Evolutionary conservation across 2,329 filamentous ascomycete genomes (phyloP).

Genomic region (Macrophomina pseudophaseolina): DNA sequence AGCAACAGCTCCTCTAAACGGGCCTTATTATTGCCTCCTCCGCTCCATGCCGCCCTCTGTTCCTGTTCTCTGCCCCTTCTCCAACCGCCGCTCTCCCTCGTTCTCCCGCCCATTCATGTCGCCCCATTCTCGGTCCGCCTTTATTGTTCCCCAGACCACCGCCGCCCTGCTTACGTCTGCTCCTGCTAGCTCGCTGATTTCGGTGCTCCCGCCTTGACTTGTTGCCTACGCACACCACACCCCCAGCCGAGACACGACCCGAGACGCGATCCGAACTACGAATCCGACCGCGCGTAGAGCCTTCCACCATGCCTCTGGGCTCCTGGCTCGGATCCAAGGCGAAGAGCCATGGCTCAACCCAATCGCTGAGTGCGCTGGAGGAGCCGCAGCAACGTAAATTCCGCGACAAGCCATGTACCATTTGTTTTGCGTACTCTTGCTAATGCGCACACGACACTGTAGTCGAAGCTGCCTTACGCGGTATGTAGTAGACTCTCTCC

Average conservation of each 20-base stretch:
- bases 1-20: not conserved
- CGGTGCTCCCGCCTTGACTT: conserved; percentile 1
- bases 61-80: not conserved
- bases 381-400: conserved; percentile 62
- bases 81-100: not conserved
- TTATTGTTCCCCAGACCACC: conserved; percentile 1
- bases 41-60: conserved; percentile 18
- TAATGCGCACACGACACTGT: conserved; percentile 30
- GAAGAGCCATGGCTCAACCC: conserved; percentile 51
- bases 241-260: not conserved
- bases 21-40: not conserved
- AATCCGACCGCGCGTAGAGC: not conserved
- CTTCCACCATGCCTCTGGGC: conserved; percentile 21
- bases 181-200: not conserved
- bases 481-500: conserved; percentile 35
- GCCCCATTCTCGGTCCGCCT: conserved; percentile 9
- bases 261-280: not conserved
- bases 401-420: too few relatives aligned
- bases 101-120: conserved; percentile 2
- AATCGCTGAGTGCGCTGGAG: conserved; percentile 61
- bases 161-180: not conserved
- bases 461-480: conserved; percentile 56
- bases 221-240: not conserved
- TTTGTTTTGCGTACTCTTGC: conserved; percentile 16
- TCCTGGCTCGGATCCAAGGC: conserved; percentile 44